phyloP scores from a whole-genome alignment of 2,329 filamentous ascomycete genomes.

The Penicillium decumbens region DNA sequence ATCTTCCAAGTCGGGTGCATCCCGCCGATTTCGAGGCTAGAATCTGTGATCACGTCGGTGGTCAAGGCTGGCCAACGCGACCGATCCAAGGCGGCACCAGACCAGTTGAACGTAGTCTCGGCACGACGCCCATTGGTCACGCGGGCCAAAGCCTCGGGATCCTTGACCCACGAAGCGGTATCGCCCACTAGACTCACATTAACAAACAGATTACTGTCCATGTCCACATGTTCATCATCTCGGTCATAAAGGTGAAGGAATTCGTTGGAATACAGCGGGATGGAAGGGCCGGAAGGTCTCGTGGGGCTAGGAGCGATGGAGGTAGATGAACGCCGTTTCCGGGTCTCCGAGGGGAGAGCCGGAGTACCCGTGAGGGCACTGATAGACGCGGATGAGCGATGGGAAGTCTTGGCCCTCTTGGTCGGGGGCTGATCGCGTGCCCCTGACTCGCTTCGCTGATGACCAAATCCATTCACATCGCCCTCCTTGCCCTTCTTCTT shows the following conservation, averaged over 20 bases:
- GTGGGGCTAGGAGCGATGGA: conserved; percentile 68
- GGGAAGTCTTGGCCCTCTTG: conserved; percentile 78
- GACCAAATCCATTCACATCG: conserved; percentile 48
- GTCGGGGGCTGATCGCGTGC: conserved; percentile 52
- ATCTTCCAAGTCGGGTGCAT: conserved; percentile 64
- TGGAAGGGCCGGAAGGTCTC: conserved; percentile 58
- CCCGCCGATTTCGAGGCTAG: conserved; percentile 48
- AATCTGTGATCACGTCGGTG: conserved; percentile 52
- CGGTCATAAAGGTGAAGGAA: conserved; percentile 72
- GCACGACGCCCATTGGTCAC: conserved; percentile 60
- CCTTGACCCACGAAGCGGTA: conserved; percentile 72
- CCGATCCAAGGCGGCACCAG: conserved; percentile 53
- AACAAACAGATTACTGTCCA: conserved; percentile 70
- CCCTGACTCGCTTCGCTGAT: conserved; percentile 55
- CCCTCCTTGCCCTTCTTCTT: conserved; percentile 80
- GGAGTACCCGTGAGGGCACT: conserved; percentile 64
- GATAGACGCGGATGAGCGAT: conserved; percentile 72
- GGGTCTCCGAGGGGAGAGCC: conserved; percentile 57
- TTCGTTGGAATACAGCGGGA: conserved; percentile 66
- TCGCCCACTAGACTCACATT: conserved; percentile 70
- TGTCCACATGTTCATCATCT: conserved; percentile 53
- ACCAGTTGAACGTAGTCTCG: conserved; percentile 66
- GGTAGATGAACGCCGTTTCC: conserved; percentile 57
- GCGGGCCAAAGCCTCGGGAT: conserved; percentile 62
- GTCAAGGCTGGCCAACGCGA: conserved; percentile 51